These are phyloP conservation scores for Babesia ovis DNA, from an alignment of 169 alveolate species.

Conservation along the genomic window DNA sequence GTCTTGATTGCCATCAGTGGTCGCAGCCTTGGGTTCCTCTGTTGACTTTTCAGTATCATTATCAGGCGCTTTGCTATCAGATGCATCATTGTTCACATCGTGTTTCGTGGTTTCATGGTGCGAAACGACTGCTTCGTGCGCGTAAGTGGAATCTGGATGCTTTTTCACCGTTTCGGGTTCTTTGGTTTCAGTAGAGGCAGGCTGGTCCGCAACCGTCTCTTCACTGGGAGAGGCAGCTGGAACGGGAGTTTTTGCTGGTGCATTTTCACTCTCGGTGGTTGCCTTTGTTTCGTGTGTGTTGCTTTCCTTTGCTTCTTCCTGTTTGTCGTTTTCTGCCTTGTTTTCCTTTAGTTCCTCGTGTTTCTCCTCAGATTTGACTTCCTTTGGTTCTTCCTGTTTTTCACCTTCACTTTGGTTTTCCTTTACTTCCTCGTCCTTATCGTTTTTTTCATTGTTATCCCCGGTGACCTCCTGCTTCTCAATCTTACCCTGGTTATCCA, in stretches of 20 bases:
- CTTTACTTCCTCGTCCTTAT: slow-evolving; percentile 2
- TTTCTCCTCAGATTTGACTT: slow-evolving; percentile 4
- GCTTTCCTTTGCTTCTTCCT: slow-evolving; percentile 2
- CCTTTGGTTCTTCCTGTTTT: neutral
- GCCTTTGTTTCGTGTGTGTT: neutral
- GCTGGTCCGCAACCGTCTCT: neutral
- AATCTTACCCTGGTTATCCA: slow-evolving; percentile 10
- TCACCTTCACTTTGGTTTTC: slow-evolving; percentile 11
- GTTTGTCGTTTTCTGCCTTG: neutral
- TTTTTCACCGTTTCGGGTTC: neutral
- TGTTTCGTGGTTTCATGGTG: neutral
- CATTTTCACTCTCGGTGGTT: neutral
- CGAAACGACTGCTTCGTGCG: neutral
- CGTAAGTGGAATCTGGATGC: neutral
- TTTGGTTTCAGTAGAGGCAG: neutral
- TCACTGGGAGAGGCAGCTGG: slow-evolving; percentile 1
- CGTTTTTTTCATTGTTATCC: neutral
- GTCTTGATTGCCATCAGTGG: too few relatives aligned
- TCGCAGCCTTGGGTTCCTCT: too few relatives aligned
- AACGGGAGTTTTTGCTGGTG: neutral
- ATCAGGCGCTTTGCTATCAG: neutral
- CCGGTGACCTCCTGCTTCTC: neutral
- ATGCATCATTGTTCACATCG: neutral
- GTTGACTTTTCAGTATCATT: too few relatives aligned
- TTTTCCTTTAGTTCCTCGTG: neutral